phyloP scores from a whole-genome alignment of 2,329 filamentous ascomycete genomes.

The Fusarium hainanense region DNA sequence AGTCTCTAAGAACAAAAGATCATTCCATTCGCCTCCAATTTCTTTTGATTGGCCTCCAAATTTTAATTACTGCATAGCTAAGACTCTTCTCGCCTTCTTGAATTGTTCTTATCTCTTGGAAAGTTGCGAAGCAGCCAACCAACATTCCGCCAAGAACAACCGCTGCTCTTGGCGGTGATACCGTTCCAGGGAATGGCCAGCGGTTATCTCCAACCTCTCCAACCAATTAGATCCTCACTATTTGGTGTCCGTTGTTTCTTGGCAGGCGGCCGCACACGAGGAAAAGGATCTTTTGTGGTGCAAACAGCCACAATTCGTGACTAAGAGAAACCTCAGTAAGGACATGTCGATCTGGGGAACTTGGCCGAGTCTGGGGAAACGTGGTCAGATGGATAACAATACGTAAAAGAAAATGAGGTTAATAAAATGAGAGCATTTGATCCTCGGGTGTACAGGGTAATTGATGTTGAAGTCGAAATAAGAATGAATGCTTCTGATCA shows the following conservation, averaged over 20 bases:
- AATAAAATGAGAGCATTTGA: not conserved
- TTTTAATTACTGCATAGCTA: not conserved
- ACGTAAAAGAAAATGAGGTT: not conserved
- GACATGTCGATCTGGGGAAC: slow-evolving; percentile 12
- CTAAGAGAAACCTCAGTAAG: slow-evolving; percentile 3
- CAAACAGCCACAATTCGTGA: slow-evolving; percentile 21
- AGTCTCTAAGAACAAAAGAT: not conserved
- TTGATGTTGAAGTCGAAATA: slow-evolving; percentile 11
- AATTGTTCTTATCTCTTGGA: slow-evolving; percentile 24
- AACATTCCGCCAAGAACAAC: slow-evolving; percentile 19
- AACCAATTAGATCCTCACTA: not conserved
- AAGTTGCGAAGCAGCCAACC: not conserved
- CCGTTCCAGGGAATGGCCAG: slow-evolving; percentile 22
- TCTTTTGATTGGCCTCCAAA: slow-evolving; percentile 1
- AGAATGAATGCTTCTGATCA: not conserved
- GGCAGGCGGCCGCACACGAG: slow-evolving; percentile 13
- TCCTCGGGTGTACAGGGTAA: fast-evolving
- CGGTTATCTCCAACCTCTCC: slow-evolving; percentile 14
- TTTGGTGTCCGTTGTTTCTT: not conserved
- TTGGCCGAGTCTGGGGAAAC: slow-evolving; percentile 20
- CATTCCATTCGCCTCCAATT: slow-evolving; percentile 18
- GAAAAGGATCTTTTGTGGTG: not conserved
- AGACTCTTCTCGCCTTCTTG: not conserved
- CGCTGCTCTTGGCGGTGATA: slow-evolving; percentile 22
- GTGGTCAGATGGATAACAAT: not conserved